Base-by-base conservation (phyloP, 192 early-diverging fungal genomes). In the Paraglomus occultum region DNA sequence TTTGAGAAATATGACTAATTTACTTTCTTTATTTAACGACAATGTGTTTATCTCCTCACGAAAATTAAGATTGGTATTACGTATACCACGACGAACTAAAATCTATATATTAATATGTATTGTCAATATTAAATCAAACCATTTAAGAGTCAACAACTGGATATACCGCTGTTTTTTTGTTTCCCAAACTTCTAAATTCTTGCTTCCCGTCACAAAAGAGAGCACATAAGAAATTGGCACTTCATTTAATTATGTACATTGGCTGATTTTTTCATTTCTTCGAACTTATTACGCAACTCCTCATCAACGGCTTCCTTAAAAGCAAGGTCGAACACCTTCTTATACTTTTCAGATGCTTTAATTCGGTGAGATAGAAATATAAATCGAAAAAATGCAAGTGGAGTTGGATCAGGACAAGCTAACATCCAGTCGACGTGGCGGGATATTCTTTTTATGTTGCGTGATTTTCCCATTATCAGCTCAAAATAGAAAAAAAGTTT, bases 291-390 rank as follows among this genome's bases (percentile, higher is more conserved):
- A 50, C 48, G 9, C 9, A 15, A 50, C 15, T 11, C 9, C 9
- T 50, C 48, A 50, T 11, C 9, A 9, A 50, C 15, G 48, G 15
- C 9, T 11, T 11, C 9, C 15, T 50, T 11, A 50, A 63, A 47
- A 40, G 70, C 70, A 12, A 71, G 23, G 47, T 71, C 23, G 43
- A 71, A 47, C 6, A 14, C 8, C 9, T 52, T 62, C 0, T 63
- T 7, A 71, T 71, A 71, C 39, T 71, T 71, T 14, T 63, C 44
- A 47, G 43, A 20, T 60, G 70, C 70, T 63, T 52, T 23, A 71
- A 51, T 20, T 61, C 47, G 15, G 42, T 71, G 59, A 18, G 49
- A 52, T 71, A 47, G 61, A 45, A 61, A 71, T 60, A 54, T 63
- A 6, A 22, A 17, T 55, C 9, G 61, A 61, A 64, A 64, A 18